Evolutionary conservation across 78 protist genomes (phyloP).

Genomic region (Cavenderia fasciculata): DNA sequence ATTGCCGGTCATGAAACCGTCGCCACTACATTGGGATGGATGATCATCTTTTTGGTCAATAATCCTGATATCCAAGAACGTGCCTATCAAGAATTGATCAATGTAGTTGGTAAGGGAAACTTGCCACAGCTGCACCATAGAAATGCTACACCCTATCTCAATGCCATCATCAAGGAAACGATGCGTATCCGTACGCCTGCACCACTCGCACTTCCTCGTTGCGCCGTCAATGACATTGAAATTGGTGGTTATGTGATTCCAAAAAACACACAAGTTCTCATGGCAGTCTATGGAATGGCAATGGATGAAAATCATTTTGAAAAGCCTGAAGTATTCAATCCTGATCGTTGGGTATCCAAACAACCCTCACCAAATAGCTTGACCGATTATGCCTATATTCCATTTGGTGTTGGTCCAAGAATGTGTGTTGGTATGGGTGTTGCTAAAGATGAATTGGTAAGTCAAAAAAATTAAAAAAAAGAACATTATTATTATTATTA

Average conservation of each 20-base stretch:
- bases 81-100: conserved; percentile 25
- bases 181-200: conserved; percentile 73
- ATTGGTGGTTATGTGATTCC: conserved; percentile 50
- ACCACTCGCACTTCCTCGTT: conserved; percentile 48
- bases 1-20: conserved; percentile 74
- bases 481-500: too few species aligned
- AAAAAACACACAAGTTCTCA: conserved; percentile 61
- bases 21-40: conserved; percentile 68
- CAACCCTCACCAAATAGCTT: too few species aligned
- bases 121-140: conserved; percentile 24
- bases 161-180: conserved; percentile 33
- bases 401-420: conserved; percentile 75
- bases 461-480: too few species aligned
- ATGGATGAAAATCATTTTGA: conserved; percentile 49
- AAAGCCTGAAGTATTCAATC: conserved; percentile 36
- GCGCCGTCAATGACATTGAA: conserved; percentile 29
- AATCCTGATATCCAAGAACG: conserved; percentile 46
- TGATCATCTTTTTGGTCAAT: conserved; percentile 36
- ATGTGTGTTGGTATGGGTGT: conserved; percentile 81
- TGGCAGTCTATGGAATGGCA: conserved; percentile 51
- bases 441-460: conserved; percentile 43
- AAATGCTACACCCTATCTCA: conserved; percentile 36
- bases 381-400: conserved; percentile 38
- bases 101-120: conserved; percentile 51
- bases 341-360: conserved; percentile 32